Conservation (phyloP, 331 rosid species). For the Malus hybrid region DNA sequence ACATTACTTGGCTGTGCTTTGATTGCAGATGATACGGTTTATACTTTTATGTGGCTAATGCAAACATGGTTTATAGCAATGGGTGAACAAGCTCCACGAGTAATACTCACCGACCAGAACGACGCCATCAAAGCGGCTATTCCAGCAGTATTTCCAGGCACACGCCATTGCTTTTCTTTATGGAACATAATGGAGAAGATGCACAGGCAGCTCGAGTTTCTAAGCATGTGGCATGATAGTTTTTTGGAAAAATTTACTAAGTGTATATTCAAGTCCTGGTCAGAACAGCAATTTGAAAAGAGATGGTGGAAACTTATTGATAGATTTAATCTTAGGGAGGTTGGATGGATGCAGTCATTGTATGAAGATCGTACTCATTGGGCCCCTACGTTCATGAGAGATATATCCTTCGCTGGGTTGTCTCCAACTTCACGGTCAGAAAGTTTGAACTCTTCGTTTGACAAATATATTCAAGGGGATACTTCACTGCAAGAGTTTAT, state of each 20-base stretch:
- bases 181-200: slow-evolving; percentile 78
- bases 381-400: slow-evolving; percentile 73
- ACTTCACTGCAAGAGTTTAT: slow-evolving; percentile 66
- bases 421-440: slow-evolving; percentile 51
- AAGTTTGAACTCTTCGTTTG: slow-evolving; percentile 56
- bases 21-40: slow-evolving; percentile 69
- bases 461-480: slow-evolving; percentile 59
- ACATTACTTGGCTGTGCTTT: slow-evolving; percentile 80
- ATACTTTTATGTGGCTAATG: slow-evolving; percentile 70
- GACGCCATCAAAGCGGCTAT: slow-evolving; percentile 67
- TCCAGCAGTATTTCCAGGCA: slow-evolving; percentile 63
- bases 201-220: slow-evolving; percentile 58
- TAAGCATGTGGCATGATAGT: slow-evolving; percentile 53
- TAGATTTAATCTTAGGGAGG: slow-evolving; percentile 56
- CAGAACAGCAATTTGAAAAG: slow-evolving; percentile 68
- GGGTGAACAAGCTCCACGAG: slow-evolving; percentile 81
- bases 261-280: slow-evolving; percentile 69
- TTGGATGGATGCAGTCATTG: slow-evolving; percentile 64
- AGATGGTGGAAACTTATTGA: slow-evolving; percentile 81
- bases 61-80: slow-evolving; percentile 89
- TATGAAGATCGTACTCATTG: slow-evolving; percentile 65
- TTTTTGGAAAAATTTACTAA: slow-evolving; percentile 59
- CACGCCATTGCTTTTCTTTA: slow-evolving; percentile 77
- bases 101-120: slow-evolving; percentile 72
- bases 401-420: slow-evolving; percentile 72